Conservation (phyloP, 1,284 basidiomycete species). For the Peniophora sp. region DNA sequence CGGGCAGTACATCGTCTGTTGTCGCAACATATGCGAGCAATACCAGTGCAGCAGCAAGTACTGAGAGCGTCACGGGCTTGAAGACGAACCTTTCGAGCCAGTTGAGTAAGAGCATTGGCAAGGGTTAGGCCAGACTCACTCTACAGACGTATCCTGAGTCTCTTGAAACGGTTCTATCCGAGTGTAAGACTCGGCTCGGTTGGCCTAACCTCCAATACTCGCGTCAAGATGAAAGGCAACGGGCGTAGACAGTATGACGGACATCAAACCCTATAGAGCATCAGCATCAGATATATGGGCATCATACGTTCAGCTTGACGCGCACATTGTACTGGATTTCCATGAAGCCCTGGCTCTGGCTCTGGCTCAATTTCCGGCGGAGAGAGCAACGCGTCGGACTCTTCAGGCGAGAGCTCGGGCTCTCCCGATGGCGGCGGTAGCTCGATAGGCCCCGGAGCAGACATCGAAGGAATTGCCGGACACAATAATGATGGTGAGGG, state of each 20-base stretch:
- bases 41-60: slow-evolving; percentile 54
- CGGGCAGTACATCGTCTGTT: slow-evolving; percentile 69
- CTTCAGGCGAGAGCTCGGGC: slow-evolving; percentile 19
- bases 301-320: too few relatives aligned
- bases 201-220: slow-evolving; percentile 39
- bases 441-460: too few relatives aligned
- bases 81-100: slow-evolving; percentile 61
- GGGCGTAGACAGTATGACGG: slow-evolving; percentile 17
- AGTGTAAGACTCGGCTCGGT: slow-evolving; percentile 75
- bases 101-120: slow-evolving; percentile 2
- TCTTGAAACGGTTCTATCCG: slow-evolving; percentile 76
- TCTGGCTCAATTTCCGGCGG: slow-evolving; percentile 18
- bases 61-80: slow-evolving; percentile 70
- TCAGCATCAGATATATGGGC: too few relatives aligned
- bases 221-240: background rate
- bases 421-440: slow-evolving; percentile 4
- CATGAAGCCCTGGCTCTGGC: slow-evolving; percentile 28
- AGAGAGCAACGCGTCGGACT: slow-evolving; percentile 18
- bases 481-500: too few relatives aligned
- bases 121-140: slow-evolving; percentile 38
- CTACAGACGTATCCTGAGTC: slow-evolving; percentile 71
- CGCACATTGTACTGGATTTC: slow-evolving; percentile 32
- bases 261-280: slow-evolving; percentile 38
- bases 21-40: slow-evolving; percentile 72
- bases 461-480: too few relatives aligned